Percentiles rank a stretch among this genome's conserved stretches.
phyloP scores from a whole-genome alignment of 1,139 yeast genomes.

The Geotrichum cucujoidarum region DNA sequence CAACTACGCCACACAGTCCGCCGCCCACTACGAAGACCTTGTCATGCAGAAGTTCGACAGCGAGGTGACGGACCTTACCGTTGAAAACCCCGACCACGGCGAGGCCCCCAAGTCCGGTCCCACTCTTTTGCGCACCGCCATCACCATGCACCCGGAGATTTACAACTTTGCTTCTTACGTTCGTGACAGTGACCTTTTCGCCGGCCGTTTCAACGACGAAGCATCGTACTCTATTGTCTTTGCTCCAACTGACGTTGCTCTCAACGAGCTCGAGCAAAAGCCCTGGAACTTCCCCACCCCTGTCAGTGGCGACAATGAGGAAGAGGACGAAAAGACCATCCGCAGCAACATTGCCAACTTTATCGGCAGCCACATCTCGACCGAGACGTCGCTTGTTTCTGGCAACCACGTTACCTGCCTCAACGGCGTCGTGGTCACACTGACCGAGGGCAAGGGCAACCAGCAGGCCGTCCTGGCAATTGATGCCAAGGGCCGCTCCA shows the following conservation, averaged over 20 bases:
- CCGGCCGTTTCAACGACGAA: constrained; percentile 30
- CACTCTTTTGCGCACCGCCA: constrained; percentile 34
- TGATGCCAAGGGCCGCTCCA: constrained; percentile 14
- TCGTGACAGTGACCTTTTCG: constrained; percentile 30
- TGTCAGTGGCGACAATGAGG: constrained; percentile 20
- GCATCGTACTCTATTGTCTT: constrained; percentile 31
- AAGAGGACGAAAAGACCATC: constrained; percentile 30
- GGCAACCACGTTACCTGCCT: constrained; percentile 22
- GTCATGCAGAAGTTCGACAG: constrained; percentile 1
- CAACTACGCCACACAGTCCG: too few relatives aligned
- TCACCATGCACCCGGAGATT: constrained; percentile 33
- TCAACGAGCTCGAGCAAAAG: constrained; percentile 30
- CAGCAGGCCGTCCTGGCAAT: constrained; percentile 13
- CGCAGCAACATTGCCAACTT: constrained; percentile 31
- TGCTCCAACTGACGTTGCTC: constrained; percentile 37
- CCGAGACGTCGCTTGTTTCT: constrained; percentile 18
- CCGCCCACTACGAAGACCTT: neutral
- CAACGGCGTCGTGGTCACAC: constrained; percentile 18
- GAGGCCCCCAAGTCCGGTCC: constrained; percentile 25
- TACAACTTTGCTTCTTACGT: constrained; percentile 35
- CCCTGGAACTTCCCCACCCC: constrained; percentile 38
- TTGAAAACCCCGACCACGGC: constrained; percentile 3
- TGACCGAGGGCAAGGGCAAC: constrained; percentile 19
- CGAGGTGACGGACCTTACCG: constrained; percentile 1
- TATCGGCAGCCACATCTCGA: constrained; percentile 32